Conservation (phyloP, 192 early-diverging fungal genomes). For the Coemansia sp. region DNA sequence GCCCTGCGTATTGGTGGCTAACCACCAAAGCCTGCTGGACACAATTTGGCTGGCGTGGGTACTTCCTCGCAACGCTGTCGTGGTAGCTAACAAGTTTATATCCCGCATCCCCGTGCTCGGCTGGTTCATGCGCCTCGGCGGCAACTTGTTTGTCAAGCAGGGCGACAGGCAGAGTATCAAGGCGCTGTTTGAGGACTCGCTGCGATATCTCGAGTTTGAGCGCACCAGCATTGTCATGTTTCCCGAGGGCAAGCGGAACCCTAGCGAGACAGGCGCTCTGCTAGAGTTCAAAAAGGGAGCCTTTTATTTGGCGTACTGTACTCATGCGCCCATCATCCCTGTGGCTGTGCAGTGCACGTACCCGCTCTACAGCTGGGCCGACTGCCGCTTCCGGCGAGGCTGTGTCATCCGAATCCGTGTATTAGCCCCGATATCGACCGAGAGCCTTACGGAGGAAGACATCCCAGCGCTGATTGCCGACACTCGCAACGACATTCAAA, state of each 20-base stretch:
- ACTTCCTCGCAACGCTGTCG: slow-evolving; percentile 64
- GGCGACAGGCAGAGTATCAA: slow-evolving; percentile 78
- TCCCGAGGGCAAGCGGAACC: slow-evolving; percentile 90
- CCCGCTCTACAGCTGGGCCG: slow-evolving; percentile 47
- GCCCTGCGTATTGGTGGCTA: slow-evolving; percentile 76
- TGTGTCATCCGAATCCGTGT: slow-evolving; percentile 51
- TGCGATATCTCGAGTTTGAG: slow-evolving; percentile 71
- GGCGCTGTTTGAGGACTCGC: slow-evolving; percentile 75
- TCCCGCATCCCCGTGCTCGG: slow-evolving; percentile 75
- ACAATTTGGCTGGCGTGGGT: slow-evolving; percentile 67
- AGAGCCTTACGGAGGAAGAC: slow-evolving; percentile 48
- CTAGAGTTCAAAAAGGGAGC: slow-evolving; percentile 97
- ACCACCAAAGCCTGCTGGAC: slow-evolving; percentile 87
- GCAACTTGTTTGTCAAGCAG: slow-evolving; percentile 88
- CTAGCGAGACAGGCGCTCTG: slow-evolving; percentile 67
- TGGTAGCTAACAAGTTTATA: slow-evolving; percentile 74
- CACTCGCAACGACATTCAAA: slow-evolving; percentile 49
- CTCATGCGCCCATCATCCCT: slow-evolving; percentile 83
- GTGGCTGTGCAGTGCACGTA: slow-evolving; percentile 77
- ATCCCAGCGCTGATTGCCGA: slow-evolving; percentile 46
- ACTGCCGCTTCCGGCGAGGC: slow-evolving; percentile 42
- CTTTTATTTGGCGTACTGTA: slow-evolving; percentile 90
- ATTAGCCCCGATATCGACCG: slow-evolving; percentile 50
- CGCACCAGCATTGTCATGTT: slow-evolving; percentile 84
- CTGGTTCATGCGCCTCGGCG: slow-evolving; percentile 76